Conservation (phyloP, 176 grass and related monocot species). For the Cenchrus fungigraminus region DNA sequence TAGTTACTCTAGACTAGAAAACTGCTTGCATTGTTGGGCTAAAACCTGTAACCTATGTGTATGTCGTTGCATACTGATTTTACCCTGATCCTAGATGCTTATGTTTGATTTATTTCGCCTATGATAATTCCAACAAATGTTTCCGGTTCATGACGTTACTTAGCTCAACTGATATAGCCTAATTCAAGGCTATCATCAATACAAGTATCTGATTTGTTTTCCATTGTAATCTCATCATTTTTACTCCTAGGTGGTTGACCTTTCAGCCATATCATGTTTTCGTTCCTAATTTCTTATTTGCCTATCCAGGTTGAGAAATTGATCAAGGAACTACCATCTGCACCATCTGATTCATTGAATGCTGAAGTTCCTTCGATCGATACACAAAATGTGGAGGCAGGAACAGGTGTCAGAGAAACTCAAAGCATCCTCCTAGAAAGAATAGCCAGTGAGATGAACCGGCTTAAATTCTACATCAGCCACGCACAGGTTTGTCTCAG, state of each 20-base stretch:
- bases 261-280: neutral
- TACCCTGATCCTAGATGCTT: neutral
- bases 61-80: neutral
- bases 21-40: neutral
- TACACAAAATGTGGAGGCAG: conserved; percentile 53
- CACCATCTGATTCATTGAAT: conserved; percentile 62
- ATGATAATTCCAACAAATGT: neutral
- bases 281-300: neutral
- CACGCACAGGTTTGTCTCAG: conserved; percentile 71
- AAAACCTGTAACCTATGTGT: neutral
- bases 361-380: conserved; percentile 25
- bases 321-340: conserved; percentile 85
- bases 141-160: neutral
- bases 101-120: neutral
- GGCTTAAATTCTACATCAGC: conserved; percentile 94
- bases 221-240: neutral
- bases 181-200: neutral
- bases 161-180: neutral
- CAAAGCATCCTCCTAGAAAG: conserved; percentile 98
- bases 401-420: conserved; percentile 68
- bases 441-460: conserved; percentile 96
- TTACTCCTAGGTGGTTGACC: neutral
- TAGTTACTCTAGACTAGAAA: neutral
- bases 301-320: conserved; percentile 87
- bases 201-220: neutral